These are phyloP conservation scores for Phytophthora pistaciae DNA, from an alignment of 352 stramenopile species.

Conservation along the genomic window DNA sequence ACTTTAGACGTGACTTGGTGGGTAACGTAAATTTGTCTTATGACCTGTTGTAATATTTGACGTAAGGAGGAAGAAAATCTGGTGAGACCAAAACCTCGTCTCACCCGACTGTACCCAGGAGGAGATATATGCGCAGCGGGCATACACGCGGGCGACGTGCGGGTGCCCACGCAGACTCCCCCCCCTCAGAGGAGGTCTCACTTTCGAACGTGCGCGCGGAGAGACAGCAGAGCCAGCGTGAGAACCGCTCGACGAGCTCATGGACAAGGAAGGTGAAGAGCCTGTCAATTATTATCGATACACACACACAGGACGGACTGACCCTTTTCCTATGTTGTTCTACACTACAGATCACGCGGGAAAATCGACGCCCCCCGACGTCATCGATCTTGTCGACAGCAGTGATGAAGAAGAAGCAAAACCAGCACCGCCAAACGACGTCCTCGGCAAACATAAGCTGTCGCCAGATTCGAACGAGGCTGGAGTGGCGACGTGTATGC, in stretches of 20 bases:
- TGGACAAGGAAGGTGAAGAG: background rate
- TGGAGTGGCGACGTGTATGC: no score
- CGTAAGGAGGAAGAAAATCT: background rate
- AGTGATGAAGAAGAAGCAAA: background rate
- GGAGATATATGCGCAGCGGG: background rate
- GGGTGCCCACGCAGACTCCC: no score
- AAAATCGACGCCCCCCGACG: background rate
- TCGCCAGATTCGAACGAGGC: no score
- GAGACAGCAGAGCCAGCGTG: background rate
- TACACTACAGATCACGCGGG: background rate
- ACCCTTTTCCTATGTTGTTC: background rate
- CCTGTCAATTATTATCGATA: no score
- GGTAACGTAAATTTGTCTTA: background rate
- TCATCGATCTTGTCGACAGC: background rate
- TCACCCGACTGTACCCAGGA: background rate
- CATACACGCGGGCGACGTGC: background rate
- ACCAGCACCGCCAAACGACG: background rate
- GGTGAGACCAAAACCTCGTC: background rate
- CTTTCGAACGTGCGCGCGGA: background rate
- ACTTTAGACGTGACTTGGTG: background rate
- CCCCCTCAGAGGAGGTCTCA: background rate
- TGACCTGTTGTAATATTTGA: background rate
- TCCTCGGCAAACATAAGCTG: no score
- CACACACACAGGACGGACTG: no score
- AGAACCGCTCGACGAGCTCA: background rate